Evolutionary conservation across 805 yeast species (phyloP), one percentile per base, ranked within the genome.

Genomic region (Scheffersomyces ergatensis): DNA sequence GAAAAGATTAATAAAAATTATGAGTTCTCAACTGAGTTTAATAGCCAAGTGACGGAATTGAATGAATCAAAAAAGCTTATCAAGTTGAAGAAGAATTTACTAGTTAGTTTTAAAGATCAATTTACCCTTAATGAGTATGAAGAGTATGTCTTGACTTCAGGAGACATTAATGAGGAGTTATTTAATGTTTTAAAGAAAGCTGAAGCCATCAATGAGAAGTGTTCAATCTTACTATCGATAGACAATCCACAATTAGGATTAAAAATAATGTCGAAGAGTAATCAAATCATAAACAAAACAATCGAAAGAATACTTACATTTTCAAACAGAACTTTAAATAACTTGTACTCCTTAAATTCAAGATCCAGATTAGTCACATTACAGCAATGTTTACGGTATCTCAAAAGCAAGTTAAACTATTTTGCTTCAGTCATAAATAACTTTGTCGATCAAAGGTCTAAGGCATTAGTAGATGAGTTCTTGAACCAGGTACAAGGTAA

Each of bases 81-180:
- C 21, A 54, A 52, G 54, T 47, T 83, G 36, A 79, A 83, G 50
- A 81, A 77, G 52, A 58, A 68, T 27, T 52, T 86, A 1, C 58
- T 86, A 31, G 50, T 60, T 0, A 70, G 74, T 21, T 77, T 85
- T 49, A 79, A 81, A 46, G 69, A 73, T 3, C 76, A 77, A 42
- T 88, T 85, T 54, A 78, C 90, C 0, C 59, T 92, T 33, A 76
- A 75, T 33, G 90, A 83, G 45, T 76, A 78, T 42, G 97, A 92
- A 49, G 82, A 80, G 34, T 84, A 77, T 50, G 60, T 76, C 5
- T 63, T 90, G 30, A 55, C 60, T 17, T 70, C 72, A 23, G 71
- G 69, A 13, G 76, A 67, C 11, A 65, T 76, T 23, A 65, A 67
- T 46, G 65, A 70, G 2, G 80, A 75, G 38, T 89, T 84, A 55